A percentile compares a stretch with the other conserved stretches of the same genome.
Evolutionary conservation across 73 alveolate species (phyloP).

Genomic region (Paramecium octaurelia): DNA sequence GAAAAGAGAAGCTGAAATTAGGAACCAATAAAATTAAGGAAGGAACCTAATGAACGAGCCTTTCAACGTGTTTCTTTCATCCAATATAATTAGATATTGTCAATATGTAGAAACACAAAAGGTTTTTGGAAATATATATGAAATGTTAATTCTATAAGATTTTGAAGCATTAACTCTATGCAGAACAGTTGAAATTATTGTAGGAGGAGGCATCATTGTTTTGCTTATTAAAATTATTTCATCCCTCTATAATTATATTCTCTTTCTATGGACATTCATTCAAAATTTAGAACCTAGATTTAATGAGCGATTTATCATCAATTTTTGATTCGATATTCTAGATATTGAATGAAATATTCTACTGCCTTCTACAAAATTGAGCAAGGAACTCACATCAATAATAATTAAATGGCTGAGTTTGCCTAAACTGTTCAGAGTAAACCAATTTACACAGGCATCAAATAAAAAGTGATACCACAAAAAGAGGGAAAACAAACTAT

Average conservation of each 20-base stretch:
- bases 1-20: slow-evolving; percentile 97
- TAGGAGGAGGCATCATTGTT: slow-evolving; percentile 96
- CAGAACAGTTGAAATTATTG: slow-evolving; percentile 98
- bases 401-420: slow-evolving; percentile 25
- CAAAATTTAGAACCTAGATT: slow-evolving; percentile 90
- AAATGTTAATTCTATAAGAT: slow-evolving; percentile 95
- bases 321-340: slow-evolving; percentile 84
- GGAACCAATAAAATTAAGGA: slow-evolving; percentile 88
- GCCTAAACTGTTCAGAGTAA: neutral
- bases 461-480: neutral
- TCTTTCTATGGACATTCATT: slow-evolving; percentile 97
- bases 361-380: slow-evolving; percentile 65
- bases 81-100: slow-evolving; percentile 97
- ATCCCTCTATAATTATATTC: slow-evolving; percentile 94
- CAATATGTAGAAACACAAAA: slow-evolving; percentile 98
- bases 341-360: slow-evolving; percentile 98
- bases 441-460: neutral
- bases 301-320: slow-evolving; percentile 96
- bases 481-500: neutral
- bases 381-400: slow-evolving; percentile 56
- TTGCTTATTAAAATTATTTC: slow-evolving; percentile 96
- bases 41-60: slow-evolving; percentile 95
- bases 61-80: slow-evolving; percentile 94
- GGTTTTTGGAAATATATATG: slow-evolving; percentile 96
- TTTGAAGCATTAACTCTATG: slow-evolving; percentile 99